Evolutionary conservation across 2,329 filamentous ascomycete species (phyloP), one percentile per base, ranked within the genome.

Genomic region (Xylaria sp.): DNA sequence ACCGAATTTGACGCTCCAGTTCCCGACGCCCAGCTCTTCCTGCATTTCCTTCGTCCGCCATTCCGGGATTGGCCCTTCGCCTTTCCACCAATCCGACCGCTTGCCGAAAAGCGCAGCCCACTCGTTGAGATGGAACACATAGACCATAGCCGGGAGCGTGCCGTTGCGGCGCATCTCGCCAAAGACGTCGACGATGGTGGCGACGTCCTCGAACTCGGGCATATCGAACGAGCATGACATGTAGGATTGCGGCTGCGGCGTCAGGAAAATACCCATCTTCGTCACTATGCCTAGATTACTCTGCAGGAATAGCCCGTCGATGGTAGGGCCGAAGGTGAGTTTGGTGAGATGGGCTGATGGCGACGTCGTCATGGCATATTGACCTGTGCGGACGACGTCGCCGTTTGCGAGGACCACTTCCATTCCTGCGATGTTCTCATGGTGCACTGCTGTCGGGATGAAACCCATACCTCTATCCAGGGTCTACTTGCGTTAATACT

Each of bases 211-310:
- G 28, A 83, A 79, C 9, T 82, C 79, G 1, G 82, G 81, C 78
- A 85, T 82, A 68, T 81, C 78, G 63, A 85, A 84, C 10, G 79
- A 77, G 73, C 83, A 85, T 0, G 81, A 80, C 82, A 85, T 83
- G 74, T 80, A 85, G 0, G 83, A 82, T 70, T 84, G 80, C 6
- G 83, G 81, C 66, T 81, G 80, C 4, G 80, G 79, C 13, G 78
- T 80, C 60, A 82, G 66, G 72, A 78, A 79, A 61, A 88, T 81
- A 0, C 85, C 85, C 79, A 89, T 84, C 74, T 88, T 88, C 3
- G 84, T 86, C 5, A 88, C 84, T 32, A 88, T 84, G 2, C 86
- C 86, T 7, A 88, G 78, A 65, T 86, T 87, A 15, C 81, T 84
- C 73, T 88, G 85, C 1, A 84, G 76, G 74, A 88, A 88, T 2